A percentile compares a stretch with the other conserved stretches of the same genome.
Conservation (phyloP, 2,329 filamentous ascomycete species). For the Laburnicola sp. region DNA sequence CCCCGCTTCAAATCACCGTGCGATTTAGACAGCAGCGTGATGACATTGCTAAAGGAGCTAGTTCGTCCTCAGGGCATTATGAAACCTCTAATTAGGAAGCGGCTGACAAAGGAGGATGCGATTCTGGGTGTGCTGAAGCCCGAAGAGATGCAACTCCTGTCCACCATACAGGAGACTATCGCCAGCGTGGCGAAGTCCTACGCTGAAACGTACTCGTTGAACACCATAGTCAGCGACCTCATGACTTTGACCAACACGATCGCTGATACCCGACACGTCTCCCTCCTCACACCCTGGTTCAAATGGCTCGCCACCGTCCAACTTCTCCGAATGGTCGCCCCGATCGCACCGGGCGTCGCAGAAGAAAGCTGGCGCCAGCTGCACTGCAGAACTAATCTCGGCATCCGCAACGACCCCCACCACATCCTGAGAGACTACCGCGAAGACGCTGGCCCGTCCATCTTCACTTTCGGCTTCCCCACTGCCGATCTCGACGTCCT, state of each 20-base stretch:
- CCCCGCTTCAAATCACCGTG: constrained; percentile 22
- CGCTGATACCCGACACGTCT: constrained; percentile 29
- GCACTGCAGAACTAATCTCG: constrained; percentile 32
- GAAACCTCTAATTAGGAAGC: neutral
- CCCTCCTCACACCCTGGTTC: constrained; percentile 50
- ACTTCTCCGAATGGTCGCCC: constrained; percentile 73
- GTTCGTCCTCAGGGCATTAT: constrained; percentile 7
- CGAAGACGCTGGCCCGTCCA: constrained; percentile 23
- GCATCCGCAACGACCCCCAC: constrained; percentile 10
- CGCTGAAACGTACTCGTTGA: constrained; percentile 72
- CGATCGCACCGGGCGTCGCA: constrained; percentile 76
- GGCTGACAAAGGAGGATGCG: neutral
- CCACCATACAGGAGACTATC: constrained; percentile 69
- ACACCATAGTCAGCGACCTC: constrained; percentile 80
- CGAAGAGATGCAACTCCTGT: constrained; percentile 58
- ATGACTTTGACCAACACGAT: constrained; percentile 75
- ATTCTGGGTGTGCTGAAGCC: constrained; percentile 18
- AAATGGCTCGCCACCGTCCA: constrained; percentile 55
- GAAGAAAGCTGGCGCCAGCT: constrained; percentile 78
- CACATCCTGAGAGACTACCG: constrained; percentile 11
- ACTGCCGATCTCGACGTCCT: constrained; percentile 53
- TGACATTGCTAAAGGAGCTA: constrained; percentile 20
- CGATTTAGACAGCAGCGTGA: constrained; percentile 33
- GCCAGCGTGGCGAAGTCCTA: constrained; percentile 69
- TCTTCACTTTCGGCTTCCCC: constrained; percentile 63